Base-by-base conservation (phyloP, 2,329 filamentous ascomycete species). In the Fusarium irregulare region DNA sequence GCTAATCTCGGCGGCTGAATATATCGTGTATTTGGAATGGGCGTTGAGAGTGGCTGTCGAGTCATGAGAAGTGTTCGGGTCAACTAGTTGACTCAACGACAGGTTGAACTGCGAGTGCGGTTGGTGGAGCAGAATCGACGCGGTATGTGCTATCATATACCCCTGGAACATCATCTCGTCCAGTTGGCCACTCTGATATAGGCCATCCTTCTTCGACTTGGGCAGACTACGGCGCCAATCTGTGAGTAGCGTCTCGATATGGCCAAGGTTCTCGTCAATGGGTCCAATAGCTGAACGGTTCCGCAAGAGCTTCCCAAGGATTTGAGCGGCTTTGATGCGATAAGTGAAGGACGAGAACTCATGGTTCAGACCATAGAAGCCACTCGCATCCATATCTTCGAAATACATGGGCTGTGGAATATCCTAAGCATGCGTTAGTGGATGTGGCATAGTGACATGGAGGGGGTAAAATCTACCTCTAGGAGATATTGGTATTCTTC, bases 91-190 rank as follows among this genome's bases (percentile, higher is more conserved):
- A 4, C 85, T 84, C 7, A 86, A 86, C 47, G 86, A 88, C 27
- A 84, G 87, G 78, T 92, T 90, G 20, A 95, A 85, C 73, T 93
- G 91, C 6, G 92, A 94, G 59, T 91, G 88, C 11, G 92, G 92
- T 70, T 94, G 91, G 76, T 96, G 92, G 20, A 96, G 86, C 70
- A 94, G 88, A 73, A 96, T 93, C 1, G 90, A 86, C 64, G 86
- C 88, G 9, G 86, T 86, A 66, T 88, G 82, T 32, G 83, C 86
- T 74, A 97, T 92, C 88, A 97, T 95, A 68, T 93, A 91, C 1
- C 93, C 94, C 78, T 97, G 93, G 81, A 97, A 97, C 80, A 97
- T 90, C 87, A 97, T 91, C 80, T 97, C 93, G 77, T 98, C 94
- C 13, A 94, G 84, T 56, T 89, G 86, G 32, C 93, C 91, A 72